Evolutionary conservation across 495 filamentous ascomycete species (phyloP), one percentile per base, ranked within the genome.

Genomic region (Xylaria sp.): DNA sequence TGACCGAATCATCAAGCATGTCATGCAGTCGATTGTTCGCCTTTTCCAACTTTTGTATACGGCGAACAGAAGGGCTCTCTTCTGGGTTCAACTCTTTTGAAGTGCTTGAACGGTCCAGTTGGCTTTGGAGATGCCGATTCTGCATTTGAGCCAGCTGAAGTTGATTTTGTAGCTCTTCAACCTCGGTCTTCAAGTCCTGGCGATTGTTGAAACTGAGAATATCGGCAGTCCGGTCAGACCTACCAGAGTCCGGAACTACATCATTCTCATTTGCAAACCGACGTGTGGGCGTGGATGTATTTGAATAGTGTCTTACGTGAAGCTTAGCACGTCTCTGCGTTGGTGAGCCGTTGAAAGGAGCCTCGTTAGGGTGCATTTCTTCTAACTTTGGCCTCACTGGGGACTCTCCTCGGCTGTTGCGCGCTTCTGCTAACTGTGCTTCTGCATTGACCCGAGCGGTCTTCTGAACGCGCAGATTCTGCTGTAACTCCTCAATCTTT

Each of bases 91-190:
- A 85, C 52, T 89, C 89, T 3, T 80, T 76, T 1, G 89, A 88
- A 0, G 86, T 87, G 2, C 83, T 81, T 1, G 76, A 82, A 33
- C 91, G 88, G 55, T 93, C 91, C 68, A 98, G 83, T 76, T 97
- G 94, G 78, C 89, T 95, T 76, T 97, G 93, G 19, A 99, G 88
- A 78, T 99, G 95, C 44, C 93, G 90, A 81, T 97, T 97, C 73
- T 95, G 93, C 93, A 99, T 97, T 80, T 98, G 92, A 9, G 92
- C 91, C 82, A 98, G 88, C 75, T 99, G 95, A 57, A 99, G 88
- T 79, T 97, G 94, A 78, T 97, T 98, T 76, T 98, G 96, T 57
- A 97, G 85, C 80, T 97, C 89, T 76, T 99, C 96, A 11, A 98
- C 83, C 76, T 99, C 95, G 14, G 93, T 89, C 44, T 93, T 95